phyloP scores from a whole-genome alignment of 2,329 filamentous ascomycete genomes.

The Fusarium poae region DNA sequence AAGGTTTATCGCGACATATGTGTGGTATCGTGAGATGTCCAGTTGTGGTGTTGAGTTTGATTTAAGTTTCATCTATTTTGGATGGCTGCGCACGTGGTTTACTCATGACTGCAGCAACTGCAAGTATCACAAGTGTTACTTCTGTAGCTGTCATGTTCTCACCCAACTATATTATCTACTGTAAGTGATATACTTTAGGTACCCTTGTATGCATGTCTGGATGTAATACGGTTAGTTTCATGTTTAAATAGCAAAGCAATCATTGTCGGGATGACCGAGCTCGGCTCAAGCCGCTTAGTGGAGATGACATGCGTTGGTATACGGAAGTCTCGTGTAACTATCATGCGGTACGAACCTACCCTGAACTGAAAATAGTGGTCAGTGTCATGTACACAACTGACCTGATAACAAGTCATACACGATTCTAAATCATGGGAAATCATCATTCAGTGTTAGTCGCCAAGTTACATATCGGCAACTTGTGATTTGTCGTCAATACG shows the following conservation, averaged over 20 bases:
- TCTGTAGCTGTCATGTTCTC: not conserved
- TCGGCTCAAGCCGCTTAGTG: not conserved
- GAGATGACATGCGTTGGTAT: not conserved
- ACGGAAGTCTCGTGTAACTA: not conserved
- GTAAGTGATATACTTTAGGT: no score
- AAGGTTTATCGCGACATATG: not conserved
- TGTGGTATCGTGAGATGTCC: not conserved
- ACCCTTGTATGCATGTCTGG: not conserved
- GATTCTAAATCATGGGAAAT: constrained; percentile 2
- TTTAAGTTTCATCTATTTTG: not conserved
- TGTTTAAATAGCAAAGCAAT: not conserved
- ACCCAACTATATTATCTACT: not conserved
- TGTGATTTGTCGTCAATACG: constrained; percentile 4
- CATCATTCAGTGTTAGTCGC: not conserved
- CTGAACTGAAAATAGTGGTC: not conserved
- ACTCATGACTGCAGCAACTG: no score
- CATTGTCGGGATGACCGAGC: not conserved
- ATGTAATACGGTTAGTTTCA: not conserved
- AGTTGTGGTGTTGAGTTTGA: not conserved
- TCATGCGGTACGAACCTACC: not conserved
- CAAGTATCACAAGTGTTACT: not conserved
- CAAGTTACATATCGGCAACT: not conserved
- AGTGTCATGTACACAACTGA: no score
- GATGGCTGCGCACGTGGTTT: not conserved
- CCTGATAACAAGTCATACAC: not conserved